phyloP scores from a whole-genome alignment of 805 yeast genomes.

The Ogataea parapolymorpha region DNA sequence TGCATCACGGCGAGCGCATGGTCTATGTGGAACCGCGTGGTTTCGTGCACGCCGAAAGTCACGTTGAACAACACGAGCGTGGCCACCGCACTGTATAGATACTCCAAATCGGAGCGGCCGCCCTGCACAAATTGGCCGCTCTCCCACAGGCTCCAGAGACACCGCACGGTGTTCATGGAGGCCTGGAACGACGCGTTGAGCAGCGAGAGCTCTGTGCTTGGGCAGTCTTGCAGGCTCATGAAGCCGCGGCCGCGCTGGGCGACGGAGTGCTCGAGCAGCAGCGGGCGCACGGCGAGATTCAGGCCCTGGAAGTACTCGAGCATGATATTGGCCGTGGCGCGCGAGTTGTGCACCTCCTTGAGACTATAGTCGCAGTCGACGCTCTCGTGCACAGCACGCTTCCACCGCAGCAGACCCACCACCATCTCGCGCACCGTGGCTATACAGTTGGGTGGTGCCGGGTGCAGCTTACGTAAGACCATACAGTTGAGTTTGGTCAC shows the following conservation, averaged over 20 bases:
- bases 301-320: constrained; percentile 76
- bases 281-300: constrained; percentile 68
- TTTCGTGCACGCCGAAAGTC: constrained; percentile 72
- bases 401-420: constrained; percentile 61
- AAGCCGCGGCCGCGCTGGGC: constrained; percentile 46
- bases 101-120: constrained; percentile 77
- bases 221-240: constrained; percentile 58
- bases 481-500: constrained; percentile 69
- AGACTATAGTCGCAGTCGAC: constrained; percentile 57
- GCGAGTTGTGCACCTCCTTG: constrained; percentile 40
- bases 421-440: constrained; percentile 65
- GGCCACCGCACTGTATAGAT: constrained; percentile 67
- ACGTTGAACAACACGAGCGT: constrained; percentile 65
- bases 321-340: constrained; percentile 63
- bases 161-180: constrained; percentile 62
- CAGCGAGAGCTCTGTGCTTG: constrained; percentile 56
- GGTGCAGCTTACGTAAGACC: constrained; percentile 57
- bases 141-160: constrained; percentile 62
- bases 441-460: constrained; percentile 59
- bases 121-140: constrained; percentile 65
- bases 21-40: constrained; percentile 62
- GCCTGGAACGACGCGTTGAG: constrained; percentile 73
- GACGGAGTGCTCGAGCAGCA: constrained; percentile 65
- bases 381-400: constrained; percentile 54
- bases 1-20: constrained; percentile 62